phyloP scores from a whole-genome alignment of 768 basidiomycete species.

The Neoboletus subvelutipes region DNA sequence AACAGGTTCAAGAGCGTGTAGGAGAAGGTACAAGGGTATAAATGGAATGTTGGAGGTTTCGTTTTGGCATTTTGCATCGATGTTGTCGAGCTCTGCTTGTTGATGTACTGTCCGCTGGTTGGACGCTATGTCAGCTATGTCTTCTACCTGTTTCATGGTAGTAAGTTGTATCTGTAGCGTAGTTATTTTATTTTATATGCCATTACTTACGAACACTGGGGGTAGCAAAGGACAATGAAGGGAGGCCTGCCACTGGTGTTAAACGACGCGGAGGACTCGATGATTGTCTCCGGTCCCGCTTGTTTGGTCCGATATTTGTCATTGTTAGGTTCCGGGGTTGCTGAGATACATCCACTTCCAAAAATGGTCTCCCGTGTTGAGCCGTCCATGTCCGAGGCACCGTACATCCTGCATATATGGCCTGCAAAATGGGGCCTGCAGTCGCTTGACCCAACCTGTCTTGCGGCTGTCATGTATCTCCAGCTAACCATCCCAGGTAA shows the following conservation, averaged over 20 bases:
- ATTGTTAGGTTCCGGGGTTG: constrained; percentile 16
- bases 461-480: constrained; percentile 65
- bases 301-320: constrained; percentile 11
- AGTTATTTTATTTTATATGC: neutral
- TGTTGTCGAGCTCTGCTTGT: neutral
- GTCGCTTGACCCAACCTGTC: constrained; percentile 65
- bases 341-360: constrained; percentile 2
- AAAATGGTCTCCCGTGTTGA: neutral
- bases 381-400: constrained; percentile 19
- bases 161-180: neutral
- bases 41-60: neutral
- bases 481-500: constrained; percentile 69
- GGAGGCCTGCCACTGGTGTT: neutral
- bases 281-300: neutral
- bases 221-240: neutral
- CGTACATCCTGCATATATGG: constrained; percentile 59
- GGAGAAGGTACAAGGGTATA: neutral
- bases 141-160: neutral
- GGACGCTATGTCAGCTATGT: neutral
- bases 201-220: neutral
- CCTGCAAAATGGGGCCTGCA: constrained; percentile 63
- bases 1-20: neutral
- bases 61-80: neutral
- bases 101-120: neutral
- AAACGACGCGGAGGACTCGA: neutral